Percentiles rank a stretch among this genome's conserved stretches.
phyloP scores from a whole-genome alignment of 495 filamentous ascomycete species.

The Evansstolkia leycettana region DNA sequence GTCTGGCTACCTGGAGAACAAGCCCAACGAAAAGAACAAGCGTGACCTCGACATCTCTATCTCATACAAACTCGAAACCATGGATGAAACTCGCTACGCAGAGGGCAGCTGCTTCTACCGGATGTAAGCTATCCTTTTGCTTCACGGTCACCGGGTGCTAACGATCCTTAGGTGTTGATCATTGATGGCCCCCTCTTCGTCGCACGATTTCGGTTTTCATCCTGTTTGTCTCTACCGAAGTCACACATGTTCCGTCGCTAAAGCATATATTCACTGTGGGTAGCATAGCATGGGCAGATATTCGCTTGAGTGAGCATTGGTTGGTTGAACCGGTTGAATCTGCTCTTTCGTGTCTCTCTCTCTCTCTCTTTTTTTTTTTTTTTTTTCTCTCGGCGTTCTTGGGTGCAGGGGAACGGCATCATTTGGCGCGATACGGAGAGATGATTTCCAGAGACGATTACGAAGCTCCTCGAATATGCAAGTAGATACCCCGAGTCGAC shows the following conservation, averaged over 20 bases:
- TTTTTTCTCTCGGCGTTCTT: conserved; percentile 22
- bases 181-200: conserved; percentile 4
- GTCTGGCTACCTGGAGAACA: conserved; percentile 59
- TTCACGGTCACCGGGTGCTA: conserved; percentile 7
- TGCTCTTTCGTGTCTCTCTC: conserved; percentile 4
- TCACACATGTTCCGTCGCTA: conserved; percentile 3
- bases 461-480: conserved; percentile 39
- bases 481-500: conserved; percentile 43
- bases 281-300: conserved; percentile 22
- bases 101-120: conserved; percentile 70
- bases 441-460: conserved; percentile 24
- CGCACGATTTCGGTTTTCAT: conserved; percentile 8
- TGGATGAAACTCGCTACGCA: conserved; percentile 54
- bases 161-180: conserved; percentile 34
- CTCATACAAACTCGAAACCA: conserved; percentile 65
- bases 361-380: conserved; percentile 6
- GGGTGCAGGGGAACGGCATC: conserved; percentile 33
- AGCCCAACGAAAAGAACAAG: conserved; percentile 86
- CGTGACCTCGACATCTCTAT: conserved; percentile 89
- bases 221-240: conserved; percentile 8
- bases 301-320: conserved; percentile 10
- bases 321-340: conserved; percentile 8
- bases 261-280: conserved; percentile 6
- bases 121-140: conserved; percentile 48
- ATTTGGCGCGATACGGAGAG: conserved; percentile 37